Conservation (phyloP, 1,139 yeast species). For the Saccharomycopsis phalli region DNA sequence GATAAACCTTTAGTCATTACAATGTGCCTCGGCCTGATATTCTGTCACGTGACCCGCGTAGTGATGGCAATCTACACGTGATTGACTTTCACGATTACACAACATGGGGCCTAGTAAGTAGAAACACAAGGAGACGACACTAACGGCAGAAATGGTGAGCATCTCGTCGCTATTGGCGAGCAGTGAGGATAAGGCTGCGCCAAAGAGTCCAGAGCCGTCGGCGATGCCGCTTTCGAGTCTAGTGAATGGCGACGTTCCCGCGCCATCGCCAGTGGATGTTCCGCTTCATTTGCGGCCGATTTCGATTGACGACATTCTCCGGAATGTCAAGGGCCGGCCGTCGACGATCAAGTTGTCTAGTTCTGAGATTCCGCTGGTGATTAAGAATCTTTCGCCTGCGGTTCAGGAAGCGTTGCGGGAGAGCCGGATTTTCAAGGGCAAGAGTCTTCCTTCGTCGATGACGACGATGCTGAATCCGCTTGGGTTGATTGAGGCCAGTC, state of each 20-base stretch:
- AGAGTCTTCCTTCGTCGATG: neutral
- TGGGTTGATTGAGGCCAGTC: no score
- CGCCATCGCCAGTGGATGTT: neutral
- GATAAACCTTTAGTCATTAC: no score
- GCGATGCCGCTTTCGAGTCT: conserved; percentile 7
- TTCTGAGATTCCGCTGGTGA: neutral
- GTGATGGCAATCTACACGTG: no score
- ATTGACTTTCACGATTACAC: no score
- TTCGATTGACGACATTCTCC: conserved; percentile 14
- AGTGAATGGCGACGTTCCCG: conserved; percentile 7
- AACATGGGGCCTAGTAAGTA: no score
- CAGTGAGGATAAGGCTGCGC: neutral
- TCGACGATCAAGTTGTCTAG: neutral
- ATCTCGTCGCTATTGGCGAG: conserved; percentile 15
- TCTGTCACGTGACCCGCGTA: no score
- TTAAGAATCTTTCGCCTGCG: neutral
- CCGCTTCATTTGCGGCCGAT: conserved; percentile 14
- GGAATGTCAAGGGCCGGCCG: neutral
- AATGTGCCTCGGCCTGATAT: no score
- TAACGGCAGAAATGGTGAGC: conserved; percentile 12
- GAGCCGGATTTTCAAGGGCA: neutral
- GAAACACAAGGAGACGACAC: no score
- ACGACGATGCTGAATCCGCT: neutral
- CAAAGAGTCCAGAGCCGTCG: neutral
- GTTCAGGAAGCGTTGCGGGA: neutral